Percentiles rank a stretch among this genome's conserved stretches.
These are phyloP conservation scores for Globisporangium carolinianum DNA, from an alignment of 352 stramenopile genomes.

Conservation along the genomic window DNA sequence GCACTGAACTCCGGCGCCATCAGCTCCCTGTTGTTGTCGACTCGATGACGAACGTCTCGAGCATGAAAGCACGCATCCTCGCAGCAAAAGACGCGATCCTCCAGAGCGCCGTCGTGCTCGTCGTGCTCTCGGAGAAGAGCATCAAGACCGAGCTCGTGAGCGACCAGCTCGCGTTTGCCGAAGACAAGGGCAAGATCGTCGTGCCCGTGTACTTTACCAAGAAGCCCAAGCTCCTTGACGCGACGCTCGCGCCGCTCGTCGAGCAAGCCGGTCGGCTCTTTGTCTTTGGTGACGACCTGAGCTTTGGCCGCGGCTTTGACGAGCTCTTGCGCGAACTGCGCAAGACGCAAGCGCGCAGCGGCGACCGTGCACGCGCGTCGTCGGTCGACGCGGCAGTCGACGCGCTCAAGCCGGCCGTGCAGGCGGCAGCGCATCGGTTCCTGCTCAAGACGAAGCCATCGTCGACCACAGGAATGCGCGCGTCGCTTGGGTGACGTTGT, in stretches of 20 bases:
- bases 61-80: conserved; percentile 68
- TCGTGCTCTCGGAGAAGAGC: conserved; percentile 68
- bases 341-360: conserved; percentile 11
- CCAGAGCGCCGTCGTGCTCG: conserved; percentile 57
- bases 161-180: conserved; percentile 75
- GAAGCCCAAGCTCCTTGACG: conserved; percentile 35
- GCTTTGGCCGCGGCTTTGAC: conserved; percentile 57
- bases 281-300: conserved; percentile 57
- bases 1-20: conserved; percentile 39
- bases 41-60: conserved; percentile 64
- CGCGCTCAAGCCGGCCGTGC: conserved; percentile 24
- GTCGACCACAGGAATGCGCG: neutral
- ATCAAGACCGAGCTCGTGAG: conserved; percentile 77
- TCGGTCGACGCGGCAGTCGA: conserved; percentile 16
- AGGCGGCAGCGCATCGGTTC: conserved; percentile 29
- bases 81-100: conserved; percentile 75
- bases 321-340: conserved; percentile 43
- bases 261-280: conserved; percentile 29
- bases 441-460: conserved; percentile 14
- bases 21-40: conserved; percentile 48
- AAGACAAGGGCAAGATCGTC: conserved; percentile 76
- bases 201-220: conserved; percentile 67
- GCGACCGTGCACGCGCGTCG: conserved; percentile 1
- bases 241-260: conserved; percentile 25
- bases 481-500: conserved; percentile 8